phyloP scores from a whole-genome alignment of 2,329 filamentous ascomycete genomes.

The Neophaeococcomyces mojaviensis region DNA sequence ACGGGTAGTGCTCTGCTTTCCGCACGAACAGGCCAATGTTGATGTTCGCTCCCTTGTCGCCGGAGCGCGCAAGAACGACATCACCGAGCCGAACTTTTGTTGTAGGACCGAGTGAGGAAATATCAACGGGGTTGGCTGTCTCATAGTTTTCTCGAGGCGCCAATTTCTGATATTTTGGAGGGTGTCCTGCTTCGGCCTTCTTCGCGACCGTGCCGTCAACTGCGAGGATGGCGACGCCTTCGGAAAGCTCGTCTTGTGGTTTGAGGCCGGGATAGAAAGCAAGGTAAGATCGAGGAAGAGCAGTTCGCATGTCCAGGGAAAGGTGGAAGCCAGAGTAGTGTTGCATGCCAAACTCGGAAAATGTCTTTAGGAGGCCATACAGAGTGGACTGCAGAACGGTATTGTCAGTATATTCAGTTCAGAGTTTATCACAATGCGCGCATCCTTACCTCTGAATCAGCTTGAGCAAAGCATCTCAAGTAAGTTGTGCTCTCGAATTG shows the following conservation, averaged over 20 bases:
- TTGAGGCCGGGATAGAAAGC: constrained; percentile 37
- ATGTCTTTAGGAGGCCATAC: constrained; percentile 17
- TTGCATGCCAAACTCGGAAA: constrained; percentile 28
- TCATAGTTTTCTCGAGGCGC: constrained; percentile 21
- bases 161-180: constrained; percentile 17
- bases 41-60: constrained; percentile 35
- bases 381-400: constrained; percentile 3
- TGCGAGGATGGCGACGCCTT: constrained; percentile 24
- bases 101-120: constrained; percentile 26
- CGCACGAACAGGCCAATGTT: constrained; percentile 36
- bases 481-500: constrained; percentile 40
- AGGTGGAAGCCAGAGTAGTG: constrained; percentile 41
- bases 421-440: neutral
- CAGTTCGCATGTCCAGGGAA: constrained; percentile 36
- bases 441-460: constrained; percentile 18
- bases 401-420: neutral
- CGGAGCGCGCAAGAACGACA: constrained; percentile 37
- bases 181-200: constrained; percentile 18
- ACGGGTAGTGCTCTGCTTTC: constrained; percentile 24
- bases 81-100: constrained; percentile 35
- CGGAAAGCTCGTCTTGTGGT: constrained; percentile 25
- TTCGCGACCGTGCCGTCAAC: constrained; percentile 20
- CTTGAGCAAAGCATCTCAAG: constrained; percentile 39
- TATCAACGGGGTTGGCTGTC: constrained; percentile 13
- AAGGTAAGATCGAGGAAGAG: constrained; percentile 34